Conservation (phyloP, 805 yeast genomes). For the Wickerhamomyces mucosus region DNA sequence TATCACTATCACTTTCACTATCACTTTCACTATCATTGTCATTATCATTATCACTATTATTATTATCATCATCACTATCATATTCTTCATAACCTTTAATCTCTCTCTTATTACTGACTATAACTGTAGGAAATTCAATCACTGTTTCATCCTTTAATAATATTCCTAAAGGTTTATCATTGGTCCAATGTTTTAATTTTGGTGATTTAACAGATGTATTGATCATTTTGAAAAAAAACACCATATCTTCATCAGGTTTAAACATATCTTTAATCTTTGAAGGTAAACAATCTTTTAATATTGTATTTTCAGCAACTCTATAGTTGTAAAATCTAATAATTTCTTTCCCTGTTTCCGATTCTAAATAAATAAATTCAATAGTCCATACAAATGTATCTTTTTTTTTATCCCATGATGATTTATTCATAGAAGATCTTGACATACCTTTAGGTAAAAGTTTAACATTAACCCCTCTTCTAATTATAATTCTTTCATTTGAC, state of each 20-base stretch:
- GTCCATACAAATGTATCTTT: conserved; percentile 66
- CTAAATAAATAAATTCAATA: conserved; percentile 54
- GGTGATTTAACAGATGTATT: conserved; percentile 23
- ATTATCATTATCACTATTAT: conserved; percentile 6
- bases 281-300: conserved; percentile 22
- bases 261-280: conserved; percentile 13
- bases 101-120: conserved; percentile 26
- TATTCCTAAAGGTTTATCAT: conserved; percentile 31
- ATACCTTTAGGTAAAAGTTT: conserved; percentile 61
- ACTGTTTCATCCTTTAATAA: conserved; percentile 48
- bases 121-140: conserved; percentile 71
- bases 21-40: conserved; percentile 6
- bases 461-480: conserved; percentile 60
- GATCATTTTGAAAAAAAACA: conserved; percentile 22
- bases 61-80: conserved; percentile 1
- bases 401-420: conserved; percentile 60
- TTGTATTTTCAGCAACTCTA: conserved; percentile 25
- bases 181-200: conserved; percentile 30
- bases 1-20: conserved; percentile 9
- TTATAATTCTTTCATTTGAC: conserved; percentile 15
- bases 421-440: conserved; percentile 55
- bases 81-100: conserved; percentile 16
- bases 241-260: conserved; percentile 9
- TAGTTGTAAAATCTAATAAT: conserved; percentile 27
- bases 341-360: conserved; percentile 19